Base-by-base conservation (phyloP, 2,329 filamentous ascomycete species). In the Colletotrichum navitas region DNA sequence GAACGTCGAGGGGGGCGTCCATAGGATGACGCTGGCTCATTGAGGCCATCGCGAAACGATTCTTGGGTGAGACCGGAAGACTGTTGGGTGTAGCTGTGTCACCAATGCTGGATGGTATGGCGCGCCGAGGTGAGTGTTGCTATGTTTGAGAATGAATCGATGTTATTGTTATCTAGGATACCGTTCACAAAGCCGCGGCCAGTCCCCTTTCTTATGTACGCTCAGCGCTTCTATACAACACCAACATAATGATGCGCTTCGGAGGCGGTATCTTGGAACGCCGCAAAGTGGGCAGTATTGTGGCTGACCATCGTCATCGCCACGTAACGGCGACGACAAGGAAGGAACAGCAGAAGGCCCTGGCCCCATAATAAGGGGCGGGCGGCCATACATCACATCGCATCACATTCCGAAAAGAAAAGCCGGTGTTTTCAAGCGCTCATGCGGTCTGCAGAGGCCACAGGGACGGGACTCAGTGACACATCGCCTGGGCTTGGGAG, bases 251-350 rank as follows among this genome's bases (percentile, higher is more conserved):
- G 55, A 58, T 58, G 24, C 34, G 24, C n/a, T 41, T n/a, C 10
- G 11, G 32, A 24, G 24, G 26, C 39, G 36, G 18, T 43, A 47
- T 43, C 41, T 34, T n/a, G 26, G 11, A 47, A 47, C 58, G 21
- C 26, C 39, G 5, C 41, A 60, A 47, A 11, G 34, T 26, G n/a
- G 36, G 55, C 55, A 18, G 34, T 14, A 18, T 41, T 55, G 55
- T 58, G 55, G 55, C 55, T 58, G 55, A 21, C 24, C 55, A 26
- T 47, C 58, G 41, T 60, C 58, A 60, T 39, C 26, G 58, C 39
- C 24, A n/a, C 58, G 41, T 60, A 60, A 60, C 41, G 21, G 21
- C n/a, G 16, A 29, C 2, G 39, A 34, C 18, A 8, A 36, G 16
- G 32, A 11, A 56, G 32, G 21, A 34, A 14, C 34, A 60, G 41